Evolutionary conservation across 495 filamentous ascomycete species (phyloP).

Genomic region (Tuber indicum): DNA sequence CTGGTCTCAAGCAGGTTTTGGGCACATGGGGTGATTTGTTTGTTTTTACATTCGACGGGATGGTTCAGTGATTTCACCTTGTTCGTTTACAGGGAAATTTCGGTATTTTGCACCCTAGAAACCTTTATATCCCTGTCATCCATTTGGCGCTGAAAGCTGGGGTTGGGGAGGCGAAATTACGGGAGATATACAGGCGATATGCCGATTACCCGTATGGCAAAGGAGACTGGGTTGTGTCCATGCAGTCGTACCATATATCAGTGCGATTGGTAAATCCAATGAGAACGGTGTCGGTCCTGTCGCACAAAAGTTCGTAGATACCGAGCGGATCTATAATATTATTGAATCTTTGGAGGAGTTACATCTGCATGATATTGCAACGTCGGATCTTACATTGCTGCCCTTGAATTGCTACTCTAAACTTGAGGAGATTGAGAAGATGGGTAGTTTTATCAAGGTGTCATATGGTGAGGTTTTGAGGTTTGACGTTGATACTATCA

Average conservation of each 20-base stretch:
- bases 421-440: constrained; percentile 86
- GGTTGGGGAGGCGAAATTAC: constrained; percentile 70
- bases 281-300: constrained; percentile 41
- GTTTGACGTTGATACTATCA: constrained; percentile 95
- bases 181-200: constrained; percentile 86
- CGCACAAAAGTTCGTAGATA: constrained; percentile 58
- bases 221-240: constrained; percentile 88
- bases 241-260: constrained; percentile 97
- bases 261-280: constrained; percentile 65
- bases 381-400: constrained; percentile 91
- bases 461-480: constrained; percentile 82
- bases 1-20: constrained; percentile 72
- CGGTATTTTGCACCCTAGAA: constrained; percentile 88
- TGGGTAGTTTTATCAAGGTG: constrained; percentile 86
- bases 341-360: constrained; percentile 97
- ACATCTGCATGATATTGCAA: constrained; percentile 88
- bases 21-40: constrained; percentile 88
- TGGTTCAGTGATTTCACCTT: constrained; percentile 82
- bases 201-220: constrained; percentile 95
- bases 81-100: constrained; percentile 84
- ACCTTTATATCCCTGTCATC: constrained; percentile 85
- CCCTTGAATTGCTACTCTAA: constrained; percentile 97
- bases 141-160: constrained; percentile 86
- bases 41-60: constrained; percentile 79
- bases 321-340: constrained; percentile 90